phyloP scores from a whole-genome alignment of 495 filamentous ascomycete species.

The Tuber melanosporum region DNA sequence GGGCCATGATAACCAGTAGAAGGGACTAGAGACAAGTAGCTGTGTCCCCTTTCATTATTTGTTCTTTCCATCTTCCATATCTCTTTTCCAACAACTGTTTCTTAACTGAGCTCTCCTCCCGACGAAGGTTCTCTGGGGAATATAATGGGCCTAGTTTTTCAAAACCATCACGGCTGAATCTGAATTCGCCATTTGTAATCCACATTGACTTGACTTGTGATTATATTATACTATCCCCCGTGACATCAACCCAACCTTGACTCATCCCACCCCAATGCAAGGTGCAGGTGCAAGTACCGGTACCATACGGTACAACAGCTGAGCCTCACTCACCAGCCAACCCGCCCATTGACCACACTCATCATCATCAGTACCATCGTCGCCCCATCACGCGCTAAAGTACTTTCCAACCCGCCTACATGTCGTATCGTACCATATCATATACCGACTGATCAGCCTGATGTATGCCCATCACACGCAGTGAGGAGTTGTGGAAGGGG shows the following conservation, averaged over 20 bases:
- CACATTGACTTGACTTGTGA: background rate
- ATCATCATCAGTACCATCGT: background rate
- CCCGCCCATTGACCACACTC: background rate
- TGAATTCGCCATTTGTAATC: background rate
- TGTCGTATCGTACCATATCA: constrained; percentile 1
- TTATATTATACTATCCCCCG: background rate
- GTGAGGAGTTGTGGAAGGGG: background rate
- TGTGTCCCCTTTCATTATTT: background rate
- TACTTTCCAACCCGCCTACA: constrained; percentile 23
- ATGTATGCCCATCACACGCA: background rate
- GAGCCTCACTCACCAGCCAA: background rate
- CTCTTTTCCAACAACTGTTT: background rate
- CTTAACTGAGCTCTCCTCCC: background rate
- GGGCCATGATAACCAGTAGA: background rate
- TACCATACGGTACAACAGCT: background rate
- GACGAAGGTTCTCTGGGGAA: background rate
- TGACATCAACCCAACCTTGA: background rate
- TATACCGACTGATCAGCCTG: background rate
- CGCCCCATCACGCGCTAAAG: constrained; percentile 10
- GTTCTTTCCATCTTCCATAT: background rate
- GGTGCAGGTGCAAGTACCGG: background rate
- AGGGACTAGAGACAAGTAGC: background rate
- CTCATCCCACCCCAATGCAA: background rate
- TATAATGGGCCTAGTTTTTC: background rate
- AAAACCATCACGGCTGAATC: background rate